Conservation (phyloP, 139 green algal genomes). For the Cymbomonas tetramitiformis region DNA sequence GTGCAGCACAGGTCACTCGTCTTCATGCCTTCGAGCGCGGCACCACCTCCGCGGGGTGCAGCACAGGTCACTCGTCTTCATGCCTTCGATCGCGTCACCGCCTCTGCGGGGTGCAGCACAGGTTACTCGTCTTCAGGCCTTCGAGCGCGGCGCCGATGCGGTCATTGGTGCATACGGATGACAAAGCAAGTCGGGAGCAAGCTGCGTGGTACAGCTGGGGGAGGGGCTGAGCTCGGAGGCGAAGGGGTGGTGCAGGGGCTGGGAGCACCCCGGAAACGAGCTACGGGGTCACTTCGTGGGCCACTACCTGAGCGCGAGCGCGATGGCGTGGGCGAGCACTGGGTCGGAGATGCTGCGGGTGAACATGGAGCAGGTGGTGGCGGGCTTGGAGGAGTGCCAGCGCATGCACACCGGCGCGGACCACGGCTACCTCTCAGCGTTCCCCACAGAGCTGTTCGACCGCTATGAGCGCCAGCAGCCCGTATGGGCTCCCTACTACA, state of each 20-base stretch:
- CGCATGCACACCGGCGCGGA: neutral
- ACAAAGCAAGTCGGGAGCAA: too few species aligned
- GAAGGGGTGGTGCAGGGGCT: neutral
- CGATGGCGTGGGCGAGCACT: neutral
- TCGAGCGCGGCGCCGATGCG: too few species aligned
- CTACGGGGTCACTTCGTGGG: neutral
- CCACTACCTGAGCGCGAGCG: neutral
- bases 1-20: too few species aligned
- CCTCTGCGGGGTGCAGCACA: too few species aligned
- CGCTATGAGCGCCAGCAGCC: neutral
- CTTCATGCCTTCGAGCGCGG: too few species aligned
- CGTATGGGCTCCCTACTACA: neutral
- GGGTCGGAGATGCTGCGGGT: neutral
- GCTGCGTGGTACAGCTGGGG: too few species aligned
- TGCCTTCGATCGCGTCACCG: too few species aligned
- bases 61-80: too few species aligned
- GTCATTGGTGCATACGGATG: too few species aligned
- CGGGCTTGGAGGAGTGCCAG: neutral
- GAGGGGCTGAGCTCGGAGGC: too few species aligned
- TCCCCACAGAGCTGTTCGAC: neutral
- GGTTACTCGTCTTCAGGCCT: too few species aligned
- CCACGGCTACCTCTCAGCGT: neutral
- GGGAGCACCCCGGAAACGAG: neutral
- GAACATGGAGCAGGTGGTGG: neutral
- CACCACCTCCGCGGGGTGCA: too few species aligned